Base-by-base conservation (phyloP, 2,329 filamentous ascomycete species). In the Talaromyces sp. region DNA sequence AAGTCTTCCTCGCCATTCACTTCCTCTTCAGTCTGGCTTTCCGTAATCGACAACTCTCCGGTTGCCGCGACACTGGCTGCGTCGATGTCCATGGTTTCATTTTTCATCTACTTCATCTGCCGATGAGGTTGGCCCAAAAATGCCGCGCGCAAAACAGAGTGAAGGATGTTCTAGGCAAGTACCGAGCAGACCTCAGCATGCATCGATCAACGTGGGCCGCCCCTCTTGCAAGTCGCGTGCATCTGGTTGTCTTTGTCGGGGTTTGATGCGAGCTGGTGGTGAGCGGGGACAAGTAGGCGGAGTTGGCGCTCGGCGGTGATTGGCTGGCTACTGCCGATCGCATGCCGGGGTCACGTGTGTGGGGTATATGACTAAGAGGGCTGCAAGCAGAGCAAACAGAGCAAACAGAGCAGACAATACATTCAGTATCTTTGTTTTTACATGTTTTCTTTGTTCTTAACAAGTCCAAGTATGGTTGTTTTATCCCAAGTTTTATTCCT, bases 91-190 rank as follows among this genome's bases (percentile, higher is more conserved):
- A 58, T 58, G 8, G 28, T 52, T 57, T 27, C 28, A 51, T 52
- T 36, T 51, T 19, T 22, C 44, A 25, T 39, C 19, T 58, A 58
- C 55, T 56, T 9, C 61, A 44, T 52, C 59, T 54, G 44, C 44
- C 44, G 19, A 47, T 19, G n/a, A 10, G 11, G 19, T 25, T 17
- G n/a, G 22, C 44, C 44, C 39, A 19, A 47, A 8, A 39, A 22
- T 22, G 2, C 36, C 36, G 36, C 36, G 15, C 13, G 13, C 17
- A 39, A 47, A 47, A 15, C 44, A 47, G n/a, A 8, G 44, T n/a
- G 10, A 25, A 25, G 4, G 9, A 13, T 2, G 44, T 17, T 11
- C 19, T 19, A 25, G 44, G 10, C 44, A 5, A 47, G 44, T 13
- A 47, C 19, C 36, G 5, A 39, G 17, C 17, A 39, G 36, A 15